These are phyloP conservation scores for Fusarium sp. DNA, from an alignment of 2,329 filamentous ascomycete species.

Conservation along the genomic window DNA sequence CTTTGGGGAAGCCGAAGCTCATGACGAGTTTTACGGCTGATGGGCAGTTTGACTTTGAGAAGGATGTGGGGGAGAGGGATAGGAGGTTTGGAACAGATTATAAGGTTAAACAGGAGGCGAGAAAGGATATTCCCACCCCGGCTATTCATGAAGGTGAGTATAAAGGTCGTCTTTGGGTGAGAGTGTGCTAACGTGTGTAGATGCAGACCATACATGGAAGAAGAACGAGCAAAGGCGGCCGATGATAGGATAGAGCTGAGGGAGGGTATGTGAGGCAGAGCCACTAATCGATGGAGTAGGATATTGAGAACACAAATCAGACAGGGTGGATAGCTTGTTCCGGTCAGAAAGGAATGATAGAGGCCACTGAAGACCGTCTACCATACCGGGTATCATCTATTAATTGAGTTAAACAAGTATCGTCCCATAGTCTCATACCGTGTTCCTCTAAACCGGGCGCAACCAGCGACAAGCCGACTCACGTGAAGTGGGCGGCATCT, in stretches of 20 bases:
- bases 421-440: background rate
- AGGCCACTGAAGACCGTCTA: constrained; percentile 6
- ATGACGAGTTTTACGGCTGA: constrained; percentile 67
- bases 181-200: constrained; percentile 26
- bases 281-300: too few species aligned
- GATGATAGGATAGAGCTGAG: fast-evolving
- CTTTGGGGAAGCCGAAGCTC: constrained; percentile 65
- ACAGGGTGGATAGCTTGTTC: too few species aligned
- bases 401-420: background rate
- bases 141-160: constrained; percentile 58
- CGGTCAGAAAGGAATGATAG: background rate
- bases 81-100: constrained; percentile 61
- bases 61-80: constrained; percentile 60
- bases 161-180: fast-evolving
- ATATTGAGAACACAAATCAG: too few species aligned
- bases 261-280: fast-evolving
- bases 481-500: background rate
- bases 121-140: constrained; percentile 59
- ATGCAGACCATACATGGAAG: constrained; percentile 47
- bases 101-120: constrained; percentile 58
- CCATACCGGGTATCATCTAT: constrained; percentile 35
- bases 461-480: too few species aligned
- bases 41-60: constrained; percentile 64
- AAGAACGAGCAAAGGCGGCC: background rate
- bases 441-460: too few species aligned